Evolutionary conservation across 1,284 basidiomycete species (phyloP), one percentile per base, ranked within the genome.

Genomic region (Prillingera fragicola): DNA sequence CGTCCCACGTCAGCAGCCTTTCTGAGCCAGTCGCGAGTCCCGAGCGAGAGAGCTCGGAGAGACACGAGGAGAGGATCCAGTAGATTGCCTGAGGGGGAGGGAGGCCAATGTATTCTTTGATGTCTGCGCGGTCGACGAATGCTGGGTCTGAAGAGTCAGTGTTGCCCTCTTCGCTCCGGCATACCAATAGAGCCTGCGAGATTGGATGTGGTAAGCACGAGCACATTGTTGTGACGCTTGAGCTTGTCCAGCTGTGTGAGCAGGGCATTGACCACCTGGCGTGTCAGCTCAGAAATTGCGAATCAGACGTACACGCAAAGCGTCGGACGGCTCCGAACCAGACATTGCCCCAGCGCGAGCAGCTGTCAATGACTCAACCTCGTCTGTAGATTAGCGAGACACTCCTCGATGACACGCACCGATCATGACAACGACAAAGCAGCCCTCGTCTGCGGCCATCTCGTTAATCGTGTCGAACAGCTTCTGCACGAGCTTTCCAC

Each of bases 131-230:
- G 64, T 98, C 95, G 41, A 97, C 81, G 63, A 97, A 98, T 1
- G 94, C 95, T 34, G 81, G 81, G 64, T 98, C 94, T 94, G 56
- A 6, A 31, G 5, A 10, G 26, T 26, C 5, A 38, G 36, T 34
- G 8, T 22, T n/a, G 12, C 2, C 13, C 9, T 22, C 23, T n/a
- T 37, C 21, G 15, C 7, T 21, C 2, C 5, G 28, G 60, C 77
- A 42, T 56, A 90, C 90, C 91, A 50, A 99, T 98, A 0, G 92
- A 87, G 58, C 89, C 86, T 0, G 85, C 83, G 6, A 99, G 79
- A 67, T 98, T 99, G 47, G 89, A 95, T 0, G 95, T 99, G 0
- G 95, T 86, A 82, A 99, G 87, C 24, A 99, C 84, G 12, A 98
- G 75, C 3, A 92, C 90, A 62, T 98, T 98, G 71, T 87, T 91